Evolutionary conservation across 2,329 filamentous ascomycete species (phyloP).

Genomic region (Phoma sp.): DNA sequence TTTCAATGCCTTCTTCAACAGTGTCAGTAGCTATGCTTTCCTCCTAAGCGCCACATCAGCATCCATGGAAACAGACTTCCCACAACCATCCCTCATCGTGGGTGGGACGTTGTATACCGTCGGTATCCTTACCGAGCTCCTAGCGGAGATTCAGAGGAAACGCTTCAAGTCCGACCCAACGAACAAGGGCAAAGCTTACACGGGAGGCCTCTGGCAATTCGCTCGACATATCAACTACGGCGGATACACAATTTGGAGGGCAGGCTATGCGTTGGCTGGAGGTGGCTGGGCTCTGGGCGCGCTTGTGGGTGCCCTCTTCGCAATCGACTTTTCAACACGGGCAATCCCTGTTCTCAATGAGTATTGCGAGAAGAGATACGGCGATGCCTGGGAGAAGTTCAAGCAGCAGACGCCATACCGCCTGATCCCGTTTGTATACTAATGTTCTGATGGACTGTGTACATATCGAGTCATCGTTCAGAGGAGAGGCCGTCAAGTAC

Average conservation of each 20-base stretch:
- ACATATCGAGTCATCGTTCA: background rate
- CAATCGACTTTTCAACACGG: slow-evolving; percentile 54
- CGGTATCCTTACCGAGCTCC: slow-evolving; percentile 62
- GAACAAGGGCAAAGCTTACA: slow-evolving; percentile 61
- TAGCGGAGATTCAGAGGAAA: slow-evolving; percentile 64
- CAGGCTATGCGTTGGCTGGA: slow-evolving; percentile 56
- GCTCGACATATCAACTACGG: slow-evolving; percentile 63
- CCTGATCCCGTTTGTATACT: slow-evolving; percentile 45
- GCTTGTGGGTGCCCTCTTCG: slow-evolving; percentile 50
- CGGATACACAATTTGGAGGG: slow-evolving; percentile 59
- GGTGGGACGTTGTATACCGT: slow-evolving; percentile 58
- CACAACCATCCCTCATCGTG: slow-evolving; percentile 52
- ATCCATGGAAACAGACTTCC: slow-evolving; percentile 48
- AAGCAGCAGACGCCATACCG: slow-evolving; percentile 50
- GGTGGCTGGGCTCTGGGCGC: slow-evolving; percentile 57
- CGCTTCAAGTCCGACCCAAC: slow-evolving; percentile 58
- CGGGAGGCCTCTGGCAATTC: slow-evolving; percentile 56
- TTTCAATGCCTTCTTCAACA: slow-evolving; percentile 64
- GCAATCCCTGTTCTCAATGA: slow-evolving; percentile 57
- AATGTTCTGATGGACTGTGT: background rate
- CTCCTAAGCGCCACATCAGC: slow-evolving; percentile 58
- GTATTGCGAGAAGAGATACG: slow-evolving; percentile 55
- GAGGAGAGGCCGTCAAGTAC: background rate
- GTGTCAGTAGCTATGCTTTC: slow-evolving; percentile 62
- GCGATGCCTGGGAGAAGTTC: slow-evolving; percentile 49